Percentiles rank a stretch among this genome's conserved stretches.
Conservation (phyloP, 2,329 filamentous ascomycete genomes). For the Diaporthe sp. region DNA sequence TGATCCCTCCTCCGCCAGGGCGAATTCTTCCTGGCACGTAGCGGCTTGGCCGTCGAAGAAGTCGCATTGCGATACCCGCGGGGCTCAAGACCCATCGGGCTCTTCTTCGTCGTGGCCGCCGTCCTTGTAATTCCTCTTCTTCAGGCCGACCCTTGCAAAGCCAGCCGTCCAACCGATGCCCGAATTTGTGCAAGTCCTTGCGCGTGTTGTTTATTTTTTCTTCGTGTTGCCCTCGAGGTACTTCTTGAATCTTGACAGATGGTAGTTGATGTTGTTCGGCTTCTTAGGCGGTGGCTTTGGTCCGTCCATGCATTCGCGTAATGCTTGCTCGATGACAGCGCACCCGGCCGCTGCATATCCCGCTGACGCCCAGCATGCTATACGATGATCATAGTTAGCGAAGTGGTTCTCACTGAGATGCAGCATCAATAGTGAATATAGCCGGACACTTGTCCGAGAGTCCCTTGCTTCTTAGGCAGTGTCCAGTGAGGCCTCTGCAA, state of each 20-base stretch:
- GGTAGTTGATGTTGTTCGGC: constrained; percentile 92
- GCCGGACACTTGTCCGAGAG: neutral
- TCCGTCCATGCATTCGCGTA: constrained; percentile 84
- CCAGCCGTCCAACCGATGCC: neutral
- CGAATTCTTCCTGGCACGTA: neutral
- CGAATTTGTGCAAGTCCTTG: neutral
- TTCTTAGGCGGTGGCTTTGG: constrained; percentile 64
- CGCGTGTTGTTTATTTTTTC: constrained; percentile 49
- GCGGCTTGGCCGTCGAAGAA: neutral
- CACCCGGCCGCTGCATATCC: constrained; percentile 76
- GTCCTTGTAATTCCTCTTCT: neutral
- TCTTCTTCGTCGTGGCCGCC: neutral
- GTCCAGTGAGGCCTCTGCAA: neutral
- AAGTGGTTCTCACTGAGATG: neutral
- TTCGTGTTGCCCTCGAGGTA: constrained; percentile 73
- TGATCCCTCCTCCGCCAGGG: neutral
- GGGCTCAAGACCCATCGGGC: too few species aligned
- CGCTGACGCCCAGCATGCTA: constrained; percentile 88
- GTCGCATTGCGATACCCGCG: neutral
- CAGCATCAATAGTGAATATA: neutral
- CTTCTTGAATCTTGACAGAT: constrained; percentile 83
- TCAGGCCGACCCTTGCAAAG: neutral
- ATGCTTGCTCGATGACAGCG: constrained; percentile 69
- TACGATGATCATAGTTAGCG: constrained; percentile 35
- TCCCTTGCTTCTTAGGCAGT: neutral